Percentiles rank a stretch among this genome's conserved stretches.
Conservation (phyloP, 345 rosid species). For the Pistacia integerrima region DNA sequence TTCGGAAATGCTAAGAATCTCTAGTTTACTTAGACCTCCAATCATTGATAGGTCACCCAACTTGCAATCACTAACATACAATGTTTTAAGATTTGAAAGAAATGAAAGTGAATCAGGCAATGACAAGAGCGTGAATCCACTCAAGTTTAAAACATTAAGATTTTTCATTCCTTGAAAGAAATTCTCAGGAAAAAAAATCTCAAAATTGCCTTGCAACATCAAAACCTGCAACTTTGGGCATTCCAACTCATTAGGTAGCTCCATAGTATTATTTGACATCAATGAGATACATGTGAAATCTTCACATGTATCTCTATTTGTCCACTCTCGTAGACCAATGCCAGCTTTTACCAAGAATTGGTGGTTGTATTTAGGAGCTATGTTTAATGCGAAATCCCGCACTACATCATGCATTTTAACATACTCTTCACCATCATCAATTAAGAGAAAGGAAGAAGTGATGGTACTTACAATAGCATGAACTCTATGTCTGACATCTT, state of each 20-base stretch:
- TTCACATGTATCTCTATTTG: background rate
- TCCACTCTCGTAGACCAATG: background rate
- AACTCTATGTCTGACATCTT: conserved; percentile 1
- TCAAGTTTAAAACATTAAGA: too few species aligned
- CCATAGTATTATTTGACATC: background rate
- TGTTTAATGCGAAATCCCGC: background rate
- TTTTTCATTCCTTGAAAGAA: too few species aligned
- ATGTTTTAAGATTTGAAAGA: too few species aligned
- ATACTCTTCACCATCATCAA: background rate
- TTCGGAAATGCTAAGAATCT: too few species aligned
- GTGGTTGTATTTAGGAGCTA: background rate
- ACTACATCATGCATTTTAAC: conserved; percentile 11
- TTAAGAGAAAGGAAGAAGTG: background rate
- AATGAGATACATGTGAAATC: conserved; percentile 4
- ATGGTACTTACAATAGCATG: background rate
- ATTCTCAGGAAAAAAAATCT: too few species aligned
- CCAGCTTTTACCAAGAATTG: background rate
- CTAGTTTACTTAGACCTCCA: too few species aligned
- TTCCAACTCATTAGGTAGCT: background rate
- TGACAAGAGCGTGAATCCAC: too few species aligned
- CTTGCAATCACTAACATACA: too few species aligned
- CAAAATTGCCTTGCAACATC: too few species aligned
- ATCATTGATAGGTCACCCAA: too few species aligned
- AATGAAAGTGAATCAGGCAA: too few species aligned
- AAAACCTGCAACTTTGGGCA: background rate